Percentiles rank a stretch among this genome's conserved stretches.
Evolutionary conservation across 192 early-diverging fungal species (phyloP).

Genomic region (Rhizoclosmatium globosum): DNA sequence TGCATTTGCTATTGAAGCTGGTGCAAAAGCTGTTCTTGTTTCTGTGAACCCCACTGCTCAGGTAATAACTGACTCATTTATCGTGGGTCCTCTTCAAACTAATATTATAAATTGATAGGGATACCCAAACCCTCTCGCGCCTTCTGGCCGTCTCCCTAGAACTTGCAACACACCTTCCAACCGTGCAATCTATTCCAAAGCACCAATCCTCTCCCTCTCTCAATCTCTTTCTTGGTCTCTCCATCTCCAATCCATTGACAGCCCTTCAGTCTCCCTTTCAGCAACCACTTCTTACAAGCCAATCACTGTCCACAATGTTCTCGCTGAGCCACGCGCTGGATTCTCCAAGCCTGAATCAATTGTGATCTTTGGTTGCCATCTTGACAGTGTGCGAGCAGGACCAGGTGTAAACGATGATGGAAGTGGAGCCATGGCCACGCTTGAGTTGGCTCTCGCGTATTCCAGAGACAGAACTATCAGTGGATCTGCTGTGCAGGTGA

Average conservation of each 20-base stretch:
- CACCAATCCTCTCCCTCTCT: slow-evolving; percentile 18
- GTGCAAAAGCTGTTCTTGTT: slow-evolving; percentile 20
- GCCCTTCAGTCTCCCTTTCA: neutral
- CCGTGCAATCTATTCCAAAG: neutral
- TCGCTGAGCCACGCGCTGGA: slow-evolving; percentile 40
- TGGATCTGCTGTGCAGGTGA: no score
- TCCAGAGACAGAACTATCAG: neutral
- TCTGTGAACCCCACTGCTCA: neutral
- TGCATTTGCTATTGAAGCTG: slow-evolving; percentile 16
- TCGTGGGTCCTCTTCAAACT: neutral
- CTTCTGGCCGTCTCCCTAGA: slow-evolving; percentile 12
- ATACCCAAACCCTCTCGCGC: slow-evolving; percentile 22
- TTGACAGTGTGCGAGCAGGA: slow-evolving; percentile 51
- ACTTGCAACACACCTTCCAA: neutral
- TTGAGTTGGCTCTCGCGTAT: slow-evolving; percentile 45
- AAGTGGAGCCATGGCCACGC: slow-evolving; percentile 49
- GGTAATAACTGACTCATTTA: neutral
- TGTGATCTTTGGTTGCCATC: slow-evolving; percentile 37
- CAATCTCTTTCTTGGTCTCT: slow-evolving; percentile 16
- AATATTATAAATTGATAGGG: neutral
- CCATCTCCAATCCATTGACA: neutral
- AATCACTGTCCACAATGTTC: slow-evolving; percentile 34
- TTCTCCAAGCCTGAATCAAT: slow-evolving; percentile 8
- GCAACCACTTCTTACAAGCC: neutral
- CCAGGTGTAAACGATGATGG: slow-evolving; percentile 63